A percentile compares a stretch with the other conserved stretches of the same genome.
Conservation (phyloP, 805 yeast genomes). For the Saturnispora silvae region DNA sequence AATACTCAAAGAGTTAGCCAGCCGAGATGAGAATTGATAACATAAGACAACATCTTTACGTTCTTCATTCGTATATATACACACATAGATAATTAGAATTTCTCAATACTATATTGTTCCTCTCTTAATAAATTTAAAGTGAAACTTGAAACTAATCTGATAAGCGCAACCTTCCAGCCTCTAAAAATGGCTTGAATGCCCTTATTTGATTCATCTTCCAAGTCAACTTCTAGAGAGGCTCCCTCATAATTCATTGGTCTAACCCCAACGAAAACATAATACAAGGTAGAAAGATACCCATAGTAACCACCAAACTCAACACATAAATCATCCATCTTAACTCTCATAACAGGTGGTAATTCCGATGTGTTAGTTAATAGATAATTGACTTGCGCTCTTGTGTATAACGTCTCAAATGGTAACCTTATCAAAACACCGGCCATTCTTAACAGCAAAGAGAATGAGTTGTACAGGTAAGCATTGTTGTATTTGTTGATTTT, state of each 20-base stretch:
- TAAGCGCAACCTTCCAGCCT: constrained; percentile 85
- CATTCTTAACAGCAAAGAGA: constrained; percentile 50
- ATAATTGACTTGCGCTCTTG: constrained; percentile 73
- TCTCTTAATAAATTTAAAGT: constrained; percentile 55
- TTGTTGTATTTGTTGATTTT: constrained; percentile 59
- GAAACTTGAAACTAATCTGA: constrained; percentile 76
- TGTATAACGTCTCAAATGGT: constrained; percentile 78
- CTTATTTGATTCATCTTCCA: constrained; percentile 29
- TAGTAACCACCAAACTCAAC: constrained; percentile 47
- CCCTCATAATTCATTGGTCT: constrained; percentile 22
- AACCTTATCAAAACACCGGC: constrained; percentile 63
- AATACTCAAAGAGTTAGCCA: constrained; percentile 8
- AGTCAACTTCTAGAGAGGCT: constrained; percentile 20
- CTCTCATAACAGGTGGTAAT: constrained; percentile 33
- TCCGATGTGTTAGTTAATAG: constrained; percentile 30
- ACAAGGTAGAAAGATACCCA: constrained; percentile 45
- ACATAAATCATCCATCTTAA: constrained; percentile 40
- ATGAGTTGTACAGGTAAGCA: constrained; percentile 48
- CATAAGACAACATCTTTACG: neutral
- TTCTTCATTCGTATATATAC: too few relatives aligned
- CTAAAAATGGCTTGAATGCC: constrained; percentile 53
- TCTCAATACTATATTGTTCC: constrained; percentile 32
- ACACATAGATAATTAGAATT: constrained; percentile 17
- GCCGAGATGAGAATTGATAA: neutral
- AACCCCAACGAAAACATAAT: constrained; percentile 33